Percentiles rank a stretch among this genome's conserved stretches.
Evolutionary conservation across 2,329 filamentous ascomycete genomes (phyloP).

Genomic region (Samsoniella hepiali): DNA sequence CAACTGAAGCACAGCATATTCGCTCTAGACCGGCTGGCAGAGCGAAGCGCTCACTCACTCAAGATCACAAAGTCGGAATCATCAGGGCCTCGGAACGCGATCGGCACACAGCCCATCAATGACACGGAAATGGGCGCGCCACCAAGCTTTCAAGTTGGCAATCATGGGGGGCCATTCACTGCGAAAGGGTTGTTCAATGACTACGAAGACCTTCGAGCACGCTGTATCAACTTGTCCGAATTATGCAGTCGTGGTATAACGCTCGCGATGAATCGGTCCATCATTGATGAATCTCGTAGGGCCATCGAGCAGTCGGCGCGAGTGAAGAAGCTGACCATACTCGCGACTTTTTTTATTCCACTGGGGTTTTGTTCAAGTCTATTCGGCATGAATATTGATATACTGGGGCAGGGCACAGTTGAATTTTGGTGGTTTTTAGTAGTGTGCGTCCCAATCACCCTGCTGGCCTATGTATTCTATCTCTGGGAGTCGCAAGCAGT

Average conservation of each 20-base stretch:
- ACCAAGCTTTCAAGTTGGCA: not conserved
- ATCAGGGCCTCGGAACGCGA: no score
- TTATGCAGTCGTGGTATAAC: constrained; percentile 18
- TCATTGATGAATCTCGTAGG: constrained; percentile 19
- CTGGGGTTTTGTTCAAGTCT: constrained; percentile 17
- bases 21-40: not conserved
- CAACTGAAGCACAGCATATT: constrained; percentile 6
- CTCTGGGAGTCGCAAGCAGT: constrained; percentile 10
- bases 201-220: constrained; percentile 16
- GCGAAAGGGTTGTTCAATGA: constrained; percentile 12
- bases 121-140: no score
- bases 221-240: constrained; percentile 16
- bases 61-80: not conserved
- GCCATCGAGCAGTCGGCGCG: constrained; percentile 20
- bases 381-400: constrained; percentile 19
- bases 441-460: constrained; percentile 18
- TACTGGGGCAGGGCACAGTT: constrained; percentile 15
- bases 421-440: constrained; percentile 20
- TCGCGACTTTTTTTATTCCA: constrained; percentile 19
- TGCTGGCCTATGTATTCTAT: constrained; percentile 11
- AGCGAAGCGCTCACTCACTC: not conserved
- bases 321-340: constrained; percentile 18
- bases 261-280: constrained; percentile 18
- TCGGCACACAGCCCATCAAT: no score
- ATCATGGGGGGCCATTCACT: constrained; percentile 1